phyloP scores from a whole-genome alignment of 2,329 filamentous ascomycete genomes.

The Torrubiellomyces zombiae region DNA sequence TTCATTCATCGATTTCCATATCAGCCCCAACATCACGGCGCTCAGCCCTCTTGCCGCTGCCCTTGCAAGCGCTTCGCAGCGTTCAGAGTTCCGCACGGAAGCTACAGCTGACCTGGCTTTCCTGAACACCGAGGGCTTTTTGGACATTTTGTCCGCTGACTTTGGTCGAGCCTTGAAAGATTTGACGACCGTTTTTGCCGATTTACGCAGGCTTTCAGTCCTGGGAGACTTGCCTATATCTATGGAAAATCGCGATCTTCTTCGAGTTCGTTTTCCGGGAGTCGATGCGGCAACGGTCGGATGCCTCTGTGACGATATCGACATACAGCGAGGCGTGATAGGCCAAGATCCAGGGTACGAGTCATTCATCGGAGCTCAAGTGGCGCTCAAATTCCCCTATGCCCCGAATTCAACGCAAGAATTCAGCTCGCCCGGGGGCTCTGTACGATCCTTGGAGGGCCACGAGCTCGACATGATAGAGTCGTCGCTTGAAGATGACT shows the following conservation, averaged over 20 bases:
- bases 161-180: conserved; percentile 80
- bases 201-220: conserved; percentile 59
- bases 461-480: conserved; percentile 21
- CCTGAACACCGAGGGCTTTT: conserved; percentile 66
- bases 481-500: conserved; percentile 17
- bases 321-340: conserved; percentile 64
- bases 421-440: conserved; percentile 30
- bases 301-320: conserved; percentile 68
- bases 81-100: conserved; percentile 25
- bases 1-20: conserved; percentile 72
- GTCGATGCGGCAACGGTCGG: conserved; percentile 75
- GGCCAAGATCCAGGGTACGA: conserved; percentile 64
- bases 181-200: conserved; percentile 59
- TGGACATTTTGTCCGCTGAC: conserved; percentile 73
- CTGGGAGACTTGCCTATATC: conserved; percentile 74
- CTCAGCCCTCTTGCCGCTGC: conserved; percentile 52
- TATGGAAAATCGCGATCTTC: conserved; percentile 46
- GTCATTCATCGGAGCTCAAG: conserved; percentile 44
- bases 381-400: conserved; percentile 75
- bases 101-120: conserved; percentile 33
- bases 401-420: conserved; percentile 39
- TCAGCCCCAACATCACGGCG: conserved; percentile 81
- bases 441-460: conserved; percentile 26
- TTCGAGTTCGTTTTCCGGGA: conserved; percentile 80
- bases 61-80: conserved; percentile 27